Conservation (phyloP, 2,329 filamentous ascomycete species). For the Trichothecium sympodiale region DNA sequence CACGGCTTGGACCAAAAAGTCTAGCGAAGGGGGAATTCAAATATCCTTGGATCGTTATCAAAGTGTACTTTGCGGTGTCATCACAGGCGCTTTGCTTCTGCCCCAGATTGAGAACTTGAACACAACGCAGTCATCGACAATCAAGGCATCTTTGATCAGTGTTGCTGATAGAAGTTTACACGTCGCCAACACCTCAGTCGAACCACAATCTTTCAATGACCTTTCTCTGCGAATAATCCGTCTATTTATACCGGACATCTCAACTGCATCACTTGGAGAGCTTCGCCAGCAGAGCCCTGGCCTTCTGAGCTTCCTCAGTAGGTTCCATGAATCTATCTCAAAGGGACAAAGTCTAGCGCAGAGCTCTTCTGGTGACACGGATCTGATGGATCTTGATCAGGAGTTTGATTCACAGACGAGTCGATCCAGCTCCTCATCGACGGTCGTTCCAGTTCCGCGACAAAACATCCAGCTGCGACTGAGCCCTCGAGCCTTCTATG, state of each 20-base stretch:
- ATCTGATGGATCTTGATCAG: constrained; percentile 58
- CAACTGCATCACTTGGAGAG: constrained; percentile 21
- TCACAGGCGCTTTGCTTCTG: constrained; percentile 33
- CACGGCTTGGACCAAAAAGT: constrained; percentile 32
- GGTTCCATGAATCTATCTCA: constrained; percentile 5
- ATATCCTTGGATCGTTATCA: constrained; percentile 42
- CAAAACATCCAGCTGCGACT: constrained; percentile 29
- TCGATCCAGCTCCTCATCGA: constrained; percentile 26
- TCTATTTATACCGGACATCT: constrained; percentile 34
- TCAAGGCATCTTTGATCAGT: constrained; percentile 30
- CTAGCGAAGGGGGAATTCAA: constrained; percentile 33
- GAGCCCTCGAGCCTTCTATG: constrained; percentile 34
- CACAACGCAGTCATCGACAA: constrained; percentile 34
- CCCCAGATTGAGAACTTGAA: constrained; percentile 36
- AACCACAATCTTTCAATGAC: constrained; percentile 34
- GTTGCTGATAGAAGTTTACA: constrained; percentile 29
- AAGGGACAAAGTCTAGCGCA: constrained; percentile 15
- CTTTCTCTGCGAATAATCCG: constrained; percentile 32
- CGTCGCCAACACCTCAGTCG: constrained; percentile 29
- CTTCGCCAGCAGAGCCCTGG: constrained; percentile 26
- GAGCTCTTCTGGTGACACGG: constrained; percentile 25
- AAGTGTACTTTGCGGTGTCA: constrained; percentile 37
- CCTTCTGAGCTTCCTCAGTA: constrained; percentile 28
- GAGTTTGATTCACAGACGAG: constrained; percentile 51
- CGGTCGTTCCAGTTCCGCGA: constrained; percentile 31